A percentile compares a stretch with the other conserved stretches of the same genome.
These are phyloP conservation scores for Discostella stelligeroides DNA, from an alignment of 108 stramenopile species.

Conservation along the genomic window DNA sequence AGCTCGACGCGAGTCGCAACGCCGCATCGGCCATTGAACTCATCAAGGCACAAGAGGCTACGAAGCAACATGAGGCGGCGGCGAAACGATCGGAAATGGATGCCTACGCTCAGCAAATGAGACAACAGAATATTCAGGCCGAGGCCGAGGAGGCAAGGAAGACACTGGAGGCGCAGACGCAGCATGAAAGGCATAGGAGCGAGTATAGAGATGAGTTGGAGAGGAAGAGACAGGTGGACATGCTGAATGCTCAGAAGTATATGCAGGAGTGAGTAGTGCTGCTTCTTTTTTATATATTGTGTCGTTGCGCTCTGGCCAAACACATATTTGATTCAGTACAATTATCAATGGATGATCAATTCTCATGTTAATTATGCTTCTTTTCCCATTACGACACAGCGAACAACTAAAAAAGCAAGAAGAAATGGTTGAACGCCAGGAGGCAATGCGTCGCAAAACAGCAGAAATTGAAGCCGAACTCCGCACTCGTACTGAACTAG, in stretches of 20 bases:
- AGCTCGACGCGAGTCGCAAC: slow-evolving; percentile 82
- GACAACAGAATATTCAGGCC: slow-evolving; percentile 88
- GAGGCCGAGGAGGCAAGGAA: slow-evolving; percentile 95
- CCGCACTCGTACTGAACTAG: slow-evolving; percentile 87
- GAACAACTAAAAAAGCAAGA: slow-evolving; percentile 96
- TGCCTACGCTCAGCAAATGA: slow-evolving; percentile 87
- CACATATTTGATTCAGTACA: neutral
- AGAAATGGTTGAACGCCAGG: slow-evolving; percentile 94
- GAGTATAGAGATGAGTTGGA: slow-evolving; percentile 96
- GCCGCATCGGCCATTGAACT: slow-evolving; percentile 87
- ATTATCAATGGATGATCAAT: neutral
- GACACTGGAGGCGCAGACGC: slow-evolving; percentile 92
- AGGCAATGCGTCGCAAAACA: slow-evolving; percentile 96
- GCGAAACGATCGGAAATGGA: slow-evolving; percentile 90
- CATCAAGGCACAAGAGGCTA: slow-evolving; percentile 93
- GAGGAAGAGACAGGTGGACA: slow-evolving; percentile 95
- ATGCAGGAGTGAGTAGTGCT: slow-evolving; percentile 89
- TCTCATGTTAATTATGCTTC: neutral
- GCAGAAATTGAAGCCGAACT: slow-evolving; percentile 96
- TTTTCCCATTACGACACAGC: slow-evolving; percentile 30
- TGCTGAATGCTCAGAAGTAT: slow-evolving; percentile 94
- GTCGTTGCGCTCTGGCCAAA: no score
- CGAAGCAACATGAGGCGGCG: slow-evolving; percentile 91
- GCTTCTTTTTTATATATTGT: neutral
- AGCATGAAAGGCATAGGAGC: slow-evolving; percentile 88